Evolutionary conservation across 2,329 filamentous ascomycete species (phyloP), one percentile per base, ranked within the genome.

Genomic region (Ceratocystis lukuohia): DNA sequence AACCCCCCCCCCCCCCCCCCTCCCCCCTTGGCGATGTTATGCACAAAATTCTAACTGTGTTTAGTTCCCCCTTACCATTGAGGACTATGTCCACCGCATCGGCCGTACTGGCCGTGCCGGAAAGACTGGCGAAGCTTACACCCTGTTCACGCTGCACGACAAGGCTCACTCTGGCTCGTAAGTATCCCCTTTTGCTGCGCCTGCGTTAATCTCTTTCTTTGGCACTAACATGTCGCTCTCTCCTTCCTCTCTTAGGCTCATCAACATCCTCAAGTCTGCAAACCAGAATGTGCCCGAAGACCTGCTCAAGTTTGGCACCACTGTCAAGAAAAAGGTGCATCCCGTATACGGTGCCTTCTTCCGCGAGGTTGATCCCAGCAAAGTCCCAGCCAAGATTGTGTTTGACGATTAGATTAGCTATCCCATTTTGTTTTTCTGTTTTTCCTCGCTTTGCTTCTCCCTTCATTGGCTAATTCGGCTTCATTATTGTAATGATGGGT

Each of bases 261-360:
- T 97, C 79, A 97, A 97, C 75, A 91, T 99, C 66, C 84, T 99
- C 69, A 95, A 89, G 77, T 89, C 86, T n/a, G 92, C 94, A 28
- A 90, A 91, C 70, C 94, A 99, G 76, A 82, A 86, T 12, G 90
- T 99, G 0, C 94, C 94, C 1, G 91, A 96, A 56, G 88, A 90
- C 30, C 79, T 99, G 46, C 80, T 97, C 75, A 96, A 96, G 78
- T 99, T 96, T 71, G 94, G 94, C 72, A 96, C 91, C 25, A 97
- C 93, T 0, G 94, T 99, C 64, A 99, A 97, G 85, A 96, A 96
- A 85, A 97, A 97, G 91, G 84, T 86, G 62, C 94, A 99, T 78
- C 89, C 91, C 73, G 88, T 89, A 61, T 99, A 97, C 74, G 94
- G 94, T 67, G 91, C 91, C 41, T 97, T 97, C 75, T 96, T 89